Evolutionary conservation across 768 basidiomycete species (phyloP), one percentile per base, ranked within the genome.

Genomic region (Collybia mongolica): DNA sequence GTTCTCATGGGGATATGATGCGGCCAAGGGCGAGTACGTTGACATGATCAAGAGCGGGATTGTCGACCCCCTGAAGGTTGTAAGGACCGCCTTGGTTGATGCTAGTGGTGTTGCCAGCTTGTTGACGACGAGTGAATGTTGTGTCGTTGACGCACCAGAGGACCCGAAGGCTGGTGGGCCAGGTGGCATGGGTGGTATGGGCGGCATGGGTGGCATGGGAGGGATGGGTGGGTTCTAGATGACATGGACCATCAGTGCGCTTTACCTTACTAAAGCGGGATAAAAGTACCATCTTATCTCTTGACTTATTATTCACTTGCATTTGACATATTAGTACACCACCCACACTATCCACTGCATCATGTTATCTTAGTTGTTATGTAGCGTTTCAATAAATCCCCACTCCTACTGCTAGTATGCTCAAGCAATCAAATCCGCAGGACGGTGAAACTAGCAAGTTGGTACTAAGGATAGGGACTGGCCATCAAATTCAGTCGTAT

Each of bases 1-100:
- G 73, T 93, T 93, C 65, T 76, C 74, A 11, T 84, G 81, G 83
- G 90, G 95, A 0, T 97, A 97, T 71, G 93, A 97, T 57, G 93
- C 95, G 20, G 79, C 83, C 62, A 88, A 87, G 73, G 93, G 91
- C 54, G 89, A 95, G 72, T 98, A 92, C 63, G 84, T 88, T 39
- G 92, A 98, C 71, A 94, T 98, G 93, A 88, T 98, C 72, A 79
- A 86, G 68, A 78, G 83, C 23, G 96, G 96, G 62, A 97, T 98
- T 59, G 87, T 98, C 39, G 96, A 98, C 73, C 95, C 94, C 1
- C 75, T 95, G 53, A 96, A 96, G 82, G 96, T 98, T 44, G 95
- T 97, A 44, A 76, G 92, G 60, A 96, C 93, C 2, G 93, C 93
- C 1, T 76, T 98, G 23, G 84, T 95, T 1, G 95, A 98, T 65